Base-by-base conservation (phyloP, 2,329 filamentous ascomycete species). In the Ophiocordyceps camponoti-floridani region DNA sequence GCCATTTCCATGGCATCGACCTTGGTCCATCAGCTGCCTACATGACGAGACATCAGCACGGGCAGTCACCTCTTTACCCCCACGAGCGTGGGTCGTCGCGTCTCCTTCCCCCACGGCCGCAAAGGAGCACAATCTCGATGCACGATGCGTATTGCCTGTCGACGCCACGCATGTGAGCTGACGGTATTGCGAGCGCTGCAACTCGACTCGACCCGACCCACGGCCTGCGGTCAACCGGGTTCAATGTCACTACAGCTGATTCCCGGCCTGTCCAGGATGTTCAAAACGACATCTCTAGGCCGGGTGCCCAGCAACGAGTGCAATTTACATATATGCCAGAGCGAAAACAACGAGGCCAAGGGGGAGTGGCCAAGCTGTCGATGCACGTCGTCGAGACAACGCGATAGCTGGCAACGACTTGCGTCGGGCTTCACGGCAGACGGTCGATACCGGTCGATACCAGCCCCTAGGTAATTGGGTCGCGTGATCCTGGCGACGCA, bases 161-260 rank as follows among this genome's bases (percentile, higher is more conserved):
- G 35, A 37, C 7, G 13, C 13, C 13, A 37, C 13, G 35, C n/a
- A 14, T 37, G 13, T 37, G 35, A 16, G 35, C 35, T n/a, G 9
- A 37, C 35, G 35, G n/a, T 14, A 7, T 37, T 14, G n/a, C 7
- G 13, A 13, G n/a, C n/a, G n/a, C 35, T 37, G n/a, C 35, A 13
- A n/a, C 11, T 37, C n/a, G 13, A 7, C 53, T 44, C 44, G 69
- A 23, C 23, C 23, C 23, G 23, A 23, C 23, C 23, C 23, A 23
- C 23, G 23, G 23, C 23, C 23, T 5, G 23, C 23, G 5, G 23
- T 23, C 23, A 5, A 23, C 7, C 2, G 4, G 5, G 13, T 18
- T 8, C 8, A n/a, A 38, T 73, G 68, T 73, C 62, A 67, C 69
- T 71, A 71, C 70, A 71, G 68, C 69, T 72, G 68, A 73, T 73